Evolutionary conservation across 306 rosid species (phyloP).

Genomic region (Dalbergia oliveri): DNA sequence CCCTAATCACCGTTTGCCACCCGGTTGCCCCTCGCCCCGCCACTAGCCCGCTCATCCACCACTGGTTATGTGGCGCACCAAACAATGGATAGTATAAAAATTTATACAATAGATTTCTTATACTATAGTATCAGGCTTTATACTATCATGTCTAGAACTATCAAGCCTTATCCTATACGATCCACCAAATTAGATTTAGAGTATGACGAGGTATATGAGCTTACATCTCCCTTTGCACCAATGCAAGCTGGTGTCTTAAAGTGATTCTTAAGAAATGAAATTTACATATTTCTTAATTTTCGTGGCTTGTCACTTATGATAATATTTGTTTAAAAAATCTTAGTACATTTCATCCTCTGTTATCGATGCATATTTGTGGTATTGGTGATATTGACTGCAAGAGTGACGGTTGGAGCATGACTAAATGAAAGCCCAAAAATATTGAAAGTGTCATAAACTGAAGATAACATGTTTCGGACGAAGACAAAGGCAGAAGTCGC

Average conservation of each 20-base stretch:
- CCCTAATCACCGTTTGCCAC: too few relatives aligned
- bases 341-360: slow-evolving; percentile 19
- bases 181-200: not conserved
- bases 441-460: not conserved
- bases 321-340: not conserved
- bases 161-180: too few relatives aligned
- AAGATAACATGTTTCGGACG: not conserved
- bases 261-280: not conserved
- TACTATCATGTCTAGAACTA: too few relatives aligned
- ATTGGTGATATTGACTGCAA: not conserved
- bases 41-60: too few relatives aligned
- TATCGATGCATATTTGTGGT: not conserved
- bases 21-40: too few relatives aligned
- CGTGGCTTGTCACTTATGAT: not conserved
- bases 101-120: too few relatives aligned
- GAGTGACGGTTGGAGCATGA: not conserved
- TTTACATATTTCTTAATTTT: not conserved
- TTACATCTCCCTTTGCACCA: not conserved
- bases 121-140: too few relatives aligned
- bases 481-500: too few relatives aligned
- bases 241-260: not conserved
- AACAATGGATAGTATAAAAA: too few relatives aligned
- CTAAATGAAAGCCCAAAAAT: not conserved
- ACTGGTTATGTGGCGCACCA: too few relatives aligned
- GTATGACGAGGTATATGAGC: not conserved